phyloP scores from a whole-genome alignment of 441 rosid species.

The Adansonia grandidieri region DNA sequence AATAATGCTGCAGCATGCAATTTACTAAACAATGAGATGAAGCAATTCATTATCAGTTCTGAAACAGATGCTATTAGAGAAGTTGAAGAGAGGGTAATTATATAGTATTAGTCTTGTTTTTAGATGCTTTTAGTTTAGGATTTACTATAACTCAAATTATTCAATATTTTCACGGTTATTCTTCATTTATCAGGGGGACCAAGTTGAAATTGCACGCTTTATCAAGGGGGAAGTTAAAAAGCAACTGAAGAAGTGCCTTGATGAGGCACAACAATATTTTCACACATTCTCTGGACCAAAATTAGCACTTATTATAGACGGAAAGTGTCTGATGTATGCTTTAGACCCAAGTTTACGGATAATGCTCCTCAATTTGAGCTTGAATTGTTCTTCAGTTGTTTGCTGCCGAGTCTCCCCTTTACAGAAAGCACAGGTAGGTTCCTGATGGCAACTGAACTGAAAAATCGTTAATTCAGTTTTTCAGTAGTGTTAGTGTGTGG shows the following conservation, averaged over 20 bases:
- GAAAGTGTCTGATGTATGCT: constrained; percentile 98
- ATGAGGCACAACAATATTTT: constrained; percentile 76
- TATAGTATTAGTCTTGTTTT: constrained; percentile 23
- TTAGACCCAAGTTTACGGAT: constrained; percentile 87
- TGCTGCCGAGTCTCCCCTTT: constrained; percentile 99
- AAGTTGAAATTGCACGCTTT: constrained; percentile 82
- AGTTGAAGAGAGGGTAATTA: constrained; percentile 88
- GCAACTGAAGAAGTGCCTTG: constrained; percentile 76
- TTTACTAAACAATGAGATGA: constrained; percentile 84
- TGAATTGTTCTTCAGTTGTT: constrained; percentile 95
- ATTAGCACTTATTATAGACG: constrained; percentile 89
- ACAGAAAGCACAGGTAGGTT: constrained; percentile 95
- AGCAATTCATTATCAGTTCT: constrained; percentile 74
- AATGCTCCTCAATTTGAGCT: constrained; percentile 87
- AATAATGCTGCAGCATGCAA: constrained; percentile 64
- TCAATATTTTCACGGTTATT: background rate
- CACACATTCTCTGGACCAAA: constrained; percentile 71
- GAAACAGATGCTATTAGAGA: constrained; percentile 89
- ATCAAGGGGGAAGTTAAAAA: constrained; percentile 85
- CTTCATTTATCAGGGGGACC: constrained; percentile 54
- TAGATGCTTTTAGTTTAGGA: constrained; percentile 20
- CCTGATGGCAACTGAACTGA: constrained; percentile 1
- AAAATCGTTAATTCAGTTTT: constrained; percentile 18
- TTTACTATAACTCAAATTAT: constrained; percentile 5
- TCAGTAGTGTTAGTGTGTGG: background rate